Base-by-base conservation (phyloP, 23 red algal species). In the Gracilariopsis chorda region DNA sequence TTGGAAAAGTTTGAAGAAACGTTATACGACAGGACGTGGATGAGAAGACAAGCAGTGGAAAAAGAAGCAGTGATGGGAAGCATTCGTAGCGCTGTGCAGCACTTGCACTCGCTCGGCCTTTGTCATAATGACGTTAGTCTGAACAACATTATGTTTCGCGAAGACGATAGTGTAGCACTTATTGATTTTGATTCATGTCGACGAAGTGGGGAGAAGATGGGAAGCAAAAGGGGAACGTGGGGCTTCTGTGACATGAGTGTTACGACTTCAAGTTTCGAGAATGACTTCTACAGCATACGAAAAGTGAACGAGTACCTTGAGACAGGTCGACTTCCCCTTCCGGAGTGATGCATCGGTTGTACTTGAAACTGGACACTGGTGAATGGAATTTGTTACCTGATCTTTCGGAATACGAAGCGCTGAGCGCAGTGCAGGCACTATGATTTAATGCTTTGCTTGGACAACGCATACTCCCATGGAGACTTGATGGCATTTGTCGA, bases 121-220 rank as follows among this genome's bases (percentile, higher is more conserved):
- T 76, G 70, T 76, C 70, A 76, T 32, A 76, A 76, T 52, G 70
- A 76, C 70, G 23, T 76, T 52, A 76, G 70, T 76, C 41, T 76
- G 43, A 52, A 47, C 12, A 76, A 76, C 70, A 76, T 76, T 4
- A 76, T 76, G 70, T 76, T 76, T 76, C 70, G 70, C 70, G 41
- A 46, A 48, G 70, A 76, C 70, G 70, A 48, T 48, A 27, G 5
- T 48, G 47, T 76, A 25, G 47, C 70, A 21, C 41, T 76, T 25
- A 52, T 76, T 23, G 70, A 76, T 52, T 76, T 76, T 48, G 70
- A 76, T 24, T 76, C 70, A 48, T 76, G 70, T 76, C 70, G 47
- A 39, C 70, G 70, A 76, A 76, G 30, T 48, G 70, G 70, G 48
- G 70, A 76, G 43, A 76, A 52, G 39, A 25, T 76, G 70, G 70